Base-by-base conservation (phyloP, 192 early-diverging fungal species). In the Podochytrium sp. region DNA sequence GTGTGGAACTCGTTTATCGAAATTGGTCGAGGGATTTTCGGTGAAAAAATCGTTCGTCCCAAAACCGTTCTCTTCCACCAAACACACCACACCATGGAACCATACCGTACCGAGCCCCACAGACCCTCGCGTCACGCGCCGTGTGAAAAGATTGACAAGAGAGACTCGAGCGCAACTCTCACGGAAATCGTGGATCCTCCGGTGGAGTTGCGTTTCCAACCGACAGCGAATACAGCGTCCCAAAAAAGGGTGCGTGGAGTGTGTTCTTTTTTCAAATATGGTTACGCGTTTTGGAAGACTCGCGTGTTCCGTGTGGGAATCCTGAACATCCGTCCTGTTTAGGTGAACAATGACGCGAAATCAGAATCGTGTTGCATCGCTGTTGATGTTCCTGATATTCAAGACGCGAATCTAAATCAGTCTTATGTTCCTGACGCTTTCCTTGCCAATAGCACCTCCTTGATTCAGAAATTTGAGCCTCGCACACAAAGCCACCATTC, bases 131-230 rank as follows among this genome's bases (percentile, higher is more conserved):
- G n/a, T 12, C 43, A 47, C n/a, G n/a, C 53, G 7, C 20, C 27
- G 27, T 7, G 20, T 10, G n/a, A n/a, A 20, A 61, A 38, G 35
- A 30, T 16, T 18, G 43, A 47, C 18, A 61, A 61, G 35, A 30
- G 25, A 10, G 59, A 61, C 59, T 61, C 59, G 25, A 61, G 59
- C 35, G 14, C 37, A 10, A 61, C 59, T 16, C 59, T 61, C 27
- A 61, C 59, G 29, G 59, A 61, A 14, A 35, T 35, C 14, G 35
- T 61, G 0, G 10, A 37, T 61, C 59, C 37, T 27, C 7, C 29
- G n/a, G 43, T 7, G 43, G 43, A 47, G 20, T 47, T 12, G 20
- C 43, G 7, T 12, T 20, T 47, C 43, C 7, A 7, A 20, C 43
- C 10, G 20, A 12, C 43, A 47, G 43, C 43, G 43, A 47, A 20